These are phyloP conservation scores for Solanum pinnatisectum DNA, from an alignment of 257 asterid species.

Conservation along the genomic window DNA sequence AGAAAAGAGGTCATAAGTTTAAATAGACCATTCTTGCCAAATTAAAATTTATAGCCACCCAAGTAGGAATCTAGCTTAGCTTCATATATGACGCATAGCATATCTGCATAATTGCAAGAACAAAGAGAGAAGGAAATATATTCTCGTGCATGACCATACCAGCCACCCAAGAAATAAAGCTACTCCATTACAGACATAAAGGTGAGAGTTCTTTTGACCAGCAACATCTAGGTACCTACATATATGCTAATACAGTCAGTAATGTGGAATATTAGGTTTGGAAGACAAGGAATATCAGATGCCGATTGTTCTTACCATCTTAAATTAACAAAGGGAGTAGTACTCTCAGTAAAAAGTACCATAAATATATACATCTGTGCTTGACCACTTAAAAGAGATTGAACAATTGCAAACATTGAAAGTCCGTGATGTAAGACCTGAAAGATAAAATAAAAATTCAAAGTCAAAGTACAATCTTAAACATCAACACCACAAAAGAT, in stretches of 20 bases:
- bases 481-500: background rate
- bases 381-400: constrained; percentile 79
- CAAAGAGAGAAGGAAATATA: constrained; percentile 4
- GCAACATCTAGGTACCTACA: constrained; percentile 74
- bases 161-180: constrained; percentile 90
- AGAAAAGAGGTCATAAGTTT: background rate
- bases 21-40: background rate
- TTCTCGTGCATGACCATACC: constrained; percentile 41
- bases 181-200: constrained; percentile 65
- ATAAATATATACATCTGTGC: constrained; percentile 67
- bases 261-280: background rate
- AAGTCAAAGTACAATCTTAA: background rate
- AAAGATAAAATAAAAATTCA: constrained; percentile 5
- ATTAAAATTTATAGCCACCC: background rate
- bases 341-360: constrained; percentile 88
- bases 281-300: background rate
- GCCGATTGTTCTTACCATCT: constrained; percentile 58
- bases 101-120: background rate
- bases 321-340: constrained; percentile 85
- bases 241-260: background rate
- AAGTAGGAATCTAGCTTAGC: background rate
- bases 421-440: constrained; percentile 89
- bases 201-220: constrained; percentile 61
- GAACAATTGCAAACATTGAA: constrained; percentile 61
- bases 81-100: background rate